Evolutionary conservation across 306 rosid species (phyloP), one percentile per base, ranked within the genome.

Genomic region (Vigna mungo): DNA sequence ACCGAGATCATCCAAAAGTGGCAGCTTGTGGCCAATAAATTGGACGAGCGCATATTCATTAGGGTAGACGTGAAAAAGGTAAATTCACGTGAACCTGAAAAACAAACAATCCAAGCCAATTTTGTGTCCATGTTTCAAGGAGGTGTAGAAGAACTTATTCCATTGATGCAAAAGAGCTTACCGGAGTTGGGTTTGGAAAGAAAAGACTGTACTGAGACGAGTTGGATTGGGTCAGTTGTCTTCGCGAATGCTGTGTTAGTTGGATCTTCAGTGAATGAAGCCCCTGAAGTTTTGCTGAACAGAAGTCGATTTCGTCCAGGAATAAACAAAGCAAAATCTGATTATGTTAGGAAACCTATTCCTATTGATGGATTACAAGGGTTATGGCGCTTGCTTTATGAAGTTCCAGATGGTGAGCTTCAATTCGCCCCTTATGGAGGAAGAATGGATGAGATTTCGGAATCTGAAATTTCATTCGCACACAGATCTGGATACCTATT

Each of bases 81-180:
- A 17, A 62, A 62, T 61, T 62, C 63, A 48, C 48, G 41, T 60
- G 8, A n/a, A 59, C 37, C 32, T 1, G 62, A 53, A 7, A 23
- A 59, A 32, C 2, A 2, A 48, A 70, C 72, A 37, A 14, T 62
- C 8, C 58, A 41, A 62, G 83, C 78, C 52, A 0, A 3, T 23
- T 79, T 30, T 12, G 59, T 49, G n/a, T 32, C 84, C 21, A 4
- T 80, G 76, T 90, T 66, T 81, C 68, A 86, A 1, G 94, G 94
- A 41, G 16, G 59, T 41, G 48, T 25, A 7, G 78, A 79, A n/a
- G 14, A 9, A 13, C 47, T 43, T 43, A 43, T 43, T 9, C 13
- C 14, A 11, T 43, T 43, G 15, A 43, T 43, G 47, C 9, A 3
- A 43, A 43, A 43, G 47, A 43, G 47, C 47, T 43, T 43, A 4